Evolutionary conservation across 2,329 filamentous ascomycete species (phyloP), one percentile per base, ranked within the genome.

Genomic region (Tothia fuscella): DNA sequence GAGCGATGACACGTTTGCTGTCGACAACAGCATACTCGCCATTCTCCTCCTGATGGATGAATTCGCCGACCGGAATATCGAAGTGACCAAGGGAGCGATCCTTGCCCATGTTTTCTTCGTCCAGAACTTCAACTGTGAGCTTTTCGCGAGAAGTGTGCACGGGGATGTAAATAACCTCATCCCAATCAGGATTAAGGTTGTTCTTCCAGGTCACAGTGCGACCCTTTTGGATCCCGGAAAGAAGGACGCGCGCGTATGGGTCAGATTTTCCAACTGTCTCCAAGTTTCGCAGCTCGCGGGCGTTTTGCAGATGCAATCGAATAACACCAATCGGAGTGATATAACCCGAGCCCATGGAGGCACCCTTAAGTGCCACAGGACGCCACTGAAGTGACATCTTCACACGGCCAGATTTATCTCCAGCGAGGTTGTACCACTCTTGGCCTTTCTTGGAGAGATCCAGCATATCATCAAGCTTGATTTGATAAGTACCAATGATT

Each of bases 221-320:
- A 7, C 76, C 87, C 60, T 89, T 93, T 56, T 91, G 82, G 43
- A 96, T 78, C 34, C 91, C 89, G 36, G 88, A 94, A 6, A 95
- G 72, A 41, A 95, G 63, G 1, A 96, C 82, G 31, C 89, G 80
- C 17, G 80, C 84, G 53, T 98, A 98, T 0, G 91, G 86, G 60
- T 98, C 93, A 1, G 91, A 96, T 63, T 96, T 96, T 62, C 91
- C 91, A 60, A 98, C 76, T 2, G 86, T 85, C 62, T 98, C 91
- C 41, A 95, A 73, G 59, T 98, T 98, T 46, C 87, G 83, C 32
- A 98, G 72, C 52, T 88, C 77, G 38, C 71, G 75, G 22, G 86
- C 91, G 53, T 76, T 79, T 64, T 84, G 76, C 68, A 96, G 89
- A 61, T 98, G 88, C 50, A 98, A 71, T 48, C 91, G 80, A 78